These are phyloP conservation scores for Volvox carteri DNA, from an alignment of 163 green algal genomes.

Conservation along the genomic window DNA sequence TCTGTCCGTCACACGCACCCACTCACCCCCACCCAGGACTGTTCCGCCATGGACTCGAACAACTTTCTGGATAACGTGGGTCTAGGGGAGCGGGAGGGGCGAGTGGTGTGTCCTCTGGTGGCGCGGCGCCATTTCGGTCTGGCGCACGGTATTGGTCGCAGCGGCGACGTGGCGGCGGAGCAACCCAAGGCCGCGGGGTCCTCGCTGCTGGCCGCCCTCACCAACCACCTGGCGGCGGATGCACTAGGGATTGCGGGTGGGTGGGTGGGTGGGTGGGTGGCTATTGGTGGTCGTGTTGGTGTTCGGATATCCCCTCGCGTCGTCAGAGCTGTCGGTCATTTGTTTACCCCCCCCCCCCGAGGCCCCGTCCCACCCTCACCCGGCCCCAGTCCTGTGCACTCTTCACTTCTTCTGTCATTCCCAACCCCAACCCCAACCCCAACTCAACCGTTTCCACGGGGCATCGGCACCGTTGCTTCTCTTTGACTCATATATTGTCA, in stretches of 20 bases:
- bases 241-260: constrained; percentile 85
- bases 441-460: too few species aligned
- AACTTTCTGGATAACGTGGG: constrained; percentile 95
- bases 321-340: too few species aligned
- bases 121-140: constrained; percentile 84
- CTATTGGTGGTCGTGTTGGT: background rate
- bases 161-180: constrained; percentile 93
- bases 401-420: too few species aligned
- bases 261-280: background rate
- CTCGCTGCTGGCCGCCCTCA: constrained; percentile 88
- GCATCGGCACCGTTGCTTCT: too few species aligned
- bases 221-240: constrained; percentile 84
- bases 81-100: constrained; percentile 94
- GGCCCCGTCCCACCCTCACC: too few species aligned
- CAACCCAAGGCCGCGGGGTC: constrained; percentile 97
- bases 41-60: constrained; percentile 96
- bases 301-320: too few species aligned
- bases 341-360: too few species aligned
- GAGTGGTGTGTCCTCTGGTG: constrained; percentile 89
- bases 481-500: too few species aligned
- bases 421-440: too few species aligned
- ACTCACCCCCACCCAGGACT: too few species aligned
- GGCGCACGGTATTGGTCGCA: constrained; percentile 95
- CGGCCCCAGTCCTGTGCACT: too few species aligned
- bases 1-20: too few species aligned